These are phyloP conservation scores for Penicillium antarcticum DNA, from an alignment of 495 filamentous ascomycete species.

Conservation along the genomic window DNA sequence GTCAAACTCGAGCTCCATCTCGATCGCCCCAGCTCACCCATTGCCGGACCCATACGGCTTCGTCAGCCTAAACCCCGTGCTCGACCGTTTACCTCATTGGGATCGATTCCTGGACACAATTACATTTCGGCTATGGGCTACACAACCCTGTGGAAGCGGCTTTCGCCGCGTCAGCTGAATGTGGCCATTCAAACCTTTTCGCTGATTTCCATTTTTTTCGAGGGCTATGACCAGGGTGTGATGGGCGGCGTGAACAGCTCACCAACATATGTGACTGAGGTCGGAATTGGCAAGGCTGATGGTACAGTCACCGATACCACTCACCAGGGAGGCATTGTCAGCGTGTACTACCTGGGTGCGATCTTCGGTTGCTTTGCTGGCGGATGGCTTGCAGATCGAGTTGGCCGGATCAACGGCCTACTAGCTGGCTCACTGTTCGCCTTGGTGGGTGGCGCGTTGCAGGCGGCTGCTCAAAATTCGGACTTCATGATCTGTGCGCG, in stretches of 20 bases:
- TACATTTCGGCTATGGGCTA: constrained; percentile 28
- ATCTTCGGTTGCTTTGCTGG: constrained; percentile 52
- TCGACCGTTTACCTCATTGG: background rate
- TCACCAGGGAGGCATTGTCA: constrained; percentile 48
- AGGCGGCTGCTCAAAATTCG: constrained; percentile 47
- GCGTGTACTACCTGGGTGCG: constrained; percentile 53
- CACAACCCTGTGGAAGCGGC: constrained; percentile 39
- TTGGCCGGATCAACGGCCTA: constrained; percentile 55
- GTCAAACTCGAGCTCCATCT: background rate
- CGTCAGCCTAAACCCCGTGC: background rate
- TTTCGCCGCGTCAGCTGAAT: constrained; percentile 40
- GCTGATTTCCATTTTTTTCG: constrained; percentile 51
- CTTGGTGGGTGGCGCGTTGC: constrained; percentile 51
- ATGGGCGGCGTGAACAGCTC: constrained; percentile 50
- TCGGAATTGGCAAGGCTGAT: constrained; percentile 34
- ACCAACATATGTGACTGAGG: constrained; percentile 34
- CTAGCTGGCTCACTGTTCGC: constrained; percentile 51
- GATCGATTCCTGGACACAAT: background rate
- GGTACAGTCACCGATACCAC: constrained; percentile 36
- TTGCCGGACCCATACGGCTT: background rate
- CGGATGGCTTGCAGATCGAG: constrained; percentile 50
- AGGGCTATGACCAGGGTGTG: constrained; percentile 54
- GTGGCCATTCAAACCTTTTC: constrained; percentile 45
- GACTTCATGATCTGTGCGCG: constrained; percentile 54
- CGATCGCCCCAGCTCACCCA: background rate